Evolutionary conservation across 1,284 basidiomycete species (phyloP), one percentile per base, ranked within the genome.

Genomic region (Cutaneotrichosporon daszewskae): DNA sequence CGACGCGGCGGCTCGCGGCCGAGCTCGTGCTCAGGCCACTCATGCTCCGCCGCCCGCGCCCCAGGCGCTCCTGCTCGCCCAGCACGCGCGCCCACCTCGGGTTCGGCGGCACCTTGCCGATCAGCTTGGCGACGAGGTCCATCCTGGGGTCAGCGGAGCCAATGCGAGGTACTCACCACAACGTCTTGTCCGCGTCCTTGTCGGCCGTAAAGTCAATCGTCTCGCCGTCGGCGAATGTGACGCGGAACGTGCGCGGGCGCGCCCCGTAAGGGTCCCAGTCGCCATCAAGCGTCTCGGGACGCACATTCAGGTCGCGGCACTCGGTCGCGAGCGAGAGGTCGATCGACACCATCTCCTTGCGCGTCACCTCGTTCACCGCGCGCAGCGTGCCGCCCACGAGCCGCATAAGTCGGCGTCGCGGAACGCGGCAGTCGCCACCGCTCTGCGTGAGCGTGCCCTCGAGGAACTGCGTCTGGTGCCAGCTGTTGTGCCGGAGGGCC

Each of bases 301-400:
- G 55, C 53, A 37, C 50, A 43, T 40, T 64, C 46, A 85, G 79
- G 60, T 95, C 89, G 52, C 85, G 80, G 3, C 96, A 77, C 0
- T 76, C 73, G 5, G 82, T 74, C 5, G 87, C 89, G 66, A 89
- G 85, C 65, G 85, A 84, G 16, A 98, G 75, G 66, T 95, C 88
- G 54, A 97, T 95, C 24, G 85, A 89, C 17, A 87, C 81, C 1
- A 83, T 92, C 1, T 87, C 83, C 57, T 83, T 86, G 74, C 86
- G 90, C 19, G 94, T 97, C 4, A 97, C 83, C 59, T 96, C 89
- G 60, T 87, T 94, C 74, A 86, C 94, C 2, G 92, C 90, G 35
- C 97, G 79, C 34, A 97, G 75, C 57, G 80, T 85, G 12, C 85
- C 80, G 5, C 94, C 92, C 40, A 89, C 84, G 6, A 96, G 78